Conservation (phyloP, 208 protist genomes). For the Acanthamoeba culbertsoni region DNA sequence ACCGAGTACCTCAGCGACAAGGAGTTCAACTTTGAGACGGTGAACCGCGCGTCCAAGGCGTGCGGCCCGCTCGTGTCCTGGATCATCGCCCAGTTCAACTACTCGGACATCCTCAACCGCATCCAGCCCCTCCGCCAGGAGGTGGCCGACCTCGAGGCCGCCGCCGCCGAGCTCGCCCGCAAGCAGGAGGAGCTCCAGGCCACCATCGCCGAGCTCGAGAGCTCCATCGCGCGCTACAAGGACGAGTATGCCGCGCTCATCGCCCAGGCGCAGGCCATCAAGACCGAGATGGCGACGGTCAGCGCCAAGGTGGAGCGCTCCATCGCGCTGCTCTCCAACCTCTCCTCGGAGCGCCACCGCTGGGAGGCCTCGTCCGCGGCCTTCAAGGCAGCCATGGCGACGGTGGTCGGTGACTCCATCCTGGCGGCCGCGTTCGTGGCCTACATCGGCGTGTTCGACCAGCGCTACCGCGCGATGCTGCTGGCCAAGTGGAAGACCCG, state of each 20-base stretch:
- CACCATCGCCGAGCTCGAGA: conserved; percentile 88
- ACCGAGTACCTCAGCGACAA: conserved; percentile 86
- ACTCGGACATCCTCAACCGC: conserved; percentile 90
- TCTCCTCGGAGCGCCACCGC: conserved; percentile 92
- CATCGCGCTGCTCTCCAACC: conserved; percentile 89
- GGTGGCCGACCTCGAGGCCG: conserved; percentile 89
- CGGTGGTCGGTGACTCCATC: conserved; percentile 95
- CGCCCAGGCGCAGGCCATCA: conserved; percentile 90
- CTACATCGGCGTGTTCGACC: conserved; percentile 98
- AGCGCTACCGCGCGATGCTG: conserved; percentile 86
- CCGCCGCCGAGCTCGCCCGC: conserved; percentile 79
- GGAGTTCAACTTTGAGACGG: conserved; percentile 92
- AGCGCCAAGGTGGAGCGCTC: conserved; percentile 90
- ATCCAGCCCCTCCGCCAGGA: conserved; percentile 93
- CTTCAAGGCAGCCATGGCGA: conserved; percentile 90
- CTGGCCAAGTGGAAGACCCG: conserved; percentile 88
- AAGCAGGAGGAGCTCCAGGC: conserved; percentile 76
- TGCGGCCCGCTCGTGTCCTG: conserved; percentile 97
- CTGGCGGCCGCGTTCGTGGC: conserved; percentile 94
- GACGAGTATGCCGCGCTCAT: conserved; percentile 94
- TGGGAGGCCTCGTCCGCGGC: conserved; percentile 91
- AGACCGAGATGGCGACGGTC: conserved; percentile 88
- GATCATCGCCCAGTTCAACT: conserved; percentile 93
- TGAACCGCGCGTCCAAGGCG: conserved; percentile 93
- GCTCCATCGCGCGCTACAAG: conserved; percentile 88